Conservation (phyloP, 495 filamentous ascomycete genomes). For the Trichoderma reesei region DNA sequence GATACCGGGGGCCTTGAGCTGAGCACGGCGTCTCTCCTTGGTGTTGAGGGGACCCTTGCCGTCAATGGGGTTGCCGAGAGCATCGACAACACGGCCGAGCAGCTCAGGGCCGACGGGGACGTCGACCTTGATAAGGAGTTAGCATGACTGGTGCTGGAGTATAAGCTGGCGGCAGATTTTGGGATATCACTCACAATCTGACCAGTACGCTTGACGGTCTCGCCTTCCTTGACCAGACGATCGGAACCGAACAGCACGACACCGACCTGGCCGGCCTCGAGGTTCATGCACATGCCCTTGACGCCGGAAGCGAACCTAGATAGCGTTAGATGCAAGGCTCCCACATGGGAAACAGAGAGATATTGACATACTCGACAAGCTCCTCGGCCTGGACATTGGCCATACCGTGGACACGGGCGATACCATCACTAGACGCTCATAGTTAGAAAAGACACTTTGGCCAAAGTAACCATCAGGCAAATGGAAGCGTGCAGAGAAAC, state of each 20-base stretch:
- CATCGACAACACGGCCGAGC: constrained; percentile 96
- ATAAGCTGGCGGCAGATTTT: constrained; percentile 8
- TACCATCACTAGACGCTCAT: constrained; percentile 75
- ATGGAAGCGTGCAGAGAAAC: not conserved
- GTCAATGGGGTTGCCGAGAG: constrained; percentile 97
- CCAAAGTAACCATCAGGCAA: not conserved
- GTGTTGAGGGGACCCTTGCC: constrained; percentile 95
- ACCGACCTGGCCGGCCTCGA: constrained; percentile 99
- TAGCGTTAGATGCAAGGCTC: constrained; percentile 14
- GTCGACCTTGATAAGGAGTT: constrained; percentile 58
- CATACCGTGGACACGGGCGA: constrained; percentile 99
- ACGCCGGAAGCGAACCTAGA: constrained; percentile 95
- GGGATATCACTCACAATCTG: constrained; percentile 69
- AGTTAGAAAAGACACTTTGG: constrained; percentile 26
- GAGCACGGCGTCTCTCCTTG: constrained; percentile 87
- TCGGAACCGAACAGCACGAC: constrained; percentile 99
- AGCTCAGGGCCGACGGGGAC: constrained; percentile 88
- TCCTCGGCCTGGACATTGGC: constrained; percentile 99
- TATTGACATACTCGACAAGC: constrained; percentile 85
- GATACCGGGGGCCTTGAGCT: constrained; percentile 98
- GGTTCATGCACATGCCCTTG: constrained; percentile 99
- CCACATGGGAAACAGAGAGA: constrained; percentile 11
- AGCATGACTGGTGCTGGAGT: not conserved
- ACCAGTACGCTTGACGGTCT: constrained; percentile 98
- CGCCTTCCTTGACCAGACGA: constrained; percentile 98